Base-by-base conservation (phyloP, 441 rosid genomes). In the Breynia disticha region DNA sequence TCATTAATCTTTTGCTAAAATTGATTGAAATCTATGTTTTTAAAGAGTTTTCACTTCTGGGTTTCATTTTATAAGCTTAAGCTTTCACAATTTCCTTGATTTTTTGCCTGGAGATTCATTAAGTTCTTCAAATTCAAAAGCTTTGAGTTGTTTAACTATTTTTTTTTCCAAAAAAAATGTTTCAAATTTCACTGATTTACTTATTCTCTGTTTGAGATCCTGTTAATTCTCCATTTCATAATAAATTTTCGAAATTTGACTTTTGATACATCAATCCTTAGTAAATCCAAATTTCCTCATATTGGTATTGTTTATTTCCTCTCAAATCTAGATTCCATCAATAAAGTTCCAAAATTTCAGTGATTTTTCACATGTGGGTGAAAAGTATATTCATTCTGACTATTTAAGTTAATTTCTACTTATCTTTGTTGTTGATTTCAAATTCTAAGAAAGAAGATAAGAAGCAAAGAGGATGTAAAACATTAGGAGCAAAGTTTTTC, bases 401-500 rank as follows among this genome's bases (percentile, higher is more conserved):
- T n/a, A n/a, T n/a, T n/a, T n/a, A n/a, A n/a, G n/a, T 7, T 11
- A 21, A 16, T 58, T 16, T 21, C 7, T 38, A 11, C 6, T 19
- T 18, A 16, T 54, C 28, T 41, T 38, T 55, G 37, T 51, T 61
- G 50, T 24, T 39, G 18, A 16, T 51, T 20, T 21, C 62, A 73
- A 74, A 50, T 28, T 73, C 72, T 77, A 78, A 78, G 53, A 78
- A 56, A 59, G 84, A 80, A 66, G 83, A 75, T 58, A 72, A 59
- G 66, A 72, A 48, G 60, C 82, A 67, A 55, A 48, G 72, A 70
- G 63, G 72, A 41, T 66, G 73, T 47, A 76, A 66, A 62, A 70
- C 82, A 16, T 60, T 75, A 57, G 91, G 78, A 67, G 79, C 83
- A 10, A 82, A 83, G 20, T 62, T 83, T 52, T 65, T 78, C 47